A percentile compares a stretch with the other conserved stretches of the same genome.
Conservation (phyloP, 2,329 filamentous ascomycete species). For the Phyllosticta citribraziliensis region DNA sequence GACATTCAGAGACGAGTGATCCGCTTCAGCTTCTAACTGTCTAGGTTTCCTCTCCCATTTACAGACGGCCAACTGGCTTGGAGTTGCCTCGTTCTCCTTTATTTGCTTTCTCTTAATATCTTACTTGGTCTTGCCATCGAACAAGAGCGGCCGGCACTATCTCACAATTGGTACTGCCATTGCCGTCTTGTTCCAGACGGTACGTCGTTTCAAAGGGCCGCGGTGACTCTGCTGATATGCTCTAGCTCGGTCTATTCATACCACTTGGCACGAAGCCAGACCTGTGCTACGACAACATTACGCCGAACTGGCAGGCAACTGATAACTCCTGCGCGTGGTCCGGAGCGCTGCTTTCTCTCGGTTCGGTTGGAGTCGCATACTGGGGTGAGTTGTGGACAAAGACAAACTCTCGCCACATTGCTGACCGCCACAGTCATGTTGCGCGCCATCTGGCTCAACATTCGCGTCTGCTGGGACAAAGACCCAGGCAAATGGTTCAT, state of each 20-base stretch:
- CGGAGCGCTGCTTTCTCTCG: conserved; percentile 65
- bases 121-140: conserved; percentile 66
- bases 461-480: conserved; percentile 29
- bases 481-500: conserved; percentile 23
- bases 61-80: conserved; percentile 62
- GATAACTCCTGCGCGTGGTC: conserved; percentile 69
- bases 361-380: conserved; percentile 67
- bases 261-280: conserved; percentile 63
- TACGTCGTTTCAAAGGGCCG: conserved; percentile 32
- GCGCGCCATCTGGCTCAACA: conserved; percentile 28
- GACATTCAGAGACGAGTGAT: not conserved
- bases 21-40: not conserved
- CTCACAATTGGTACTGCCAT: conserved; percentile 69
- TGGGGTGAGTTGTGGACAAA: conserved; percentile 45
- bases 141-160: conserved; percentile 81
- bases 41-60: conserved; percentile 20
- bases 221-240: not conserved
- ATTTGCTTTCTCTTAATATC: conserved; percentile 66
- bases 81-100: conserved; percentile 58
- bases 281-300: conserved; percentile 75
- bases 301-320: conserved; percentile 71
- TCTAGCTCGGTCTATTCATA: conserved; percentile 70
- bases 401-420: not conserved
- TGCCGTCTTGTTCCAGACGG: conserved; percentile 64
- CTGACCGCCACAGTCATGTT: conserved; percentile 18